Evolutionary conservation across 2,329 filamentous ascomycete genomes (phyloP).

Genomic region (Pseudocercospora cruenta): DNA sequence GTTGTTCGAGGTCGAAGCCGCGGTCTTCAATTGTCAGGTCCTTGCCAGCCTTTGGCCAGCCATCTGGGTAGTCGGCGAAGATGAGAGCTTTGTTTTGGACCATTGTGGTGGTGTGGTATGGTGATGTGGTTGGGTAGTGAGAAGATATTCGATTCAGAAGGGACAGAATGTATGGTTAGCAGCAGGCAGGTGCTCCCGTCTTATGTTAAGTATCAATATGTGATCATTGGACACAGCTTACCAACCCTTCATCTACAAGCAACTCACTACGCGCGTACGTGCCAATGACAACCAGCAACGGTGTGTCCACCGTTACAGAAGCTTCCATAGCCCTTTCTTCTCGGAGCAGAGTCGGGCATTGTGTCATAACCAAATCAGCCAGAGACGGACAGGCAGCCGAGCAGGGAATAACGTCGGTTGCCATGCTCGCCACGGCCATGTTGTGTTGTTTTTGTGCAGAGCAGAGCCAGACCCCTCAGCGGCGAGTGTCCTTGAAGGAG

Average conservation of each 20-base stretch:
- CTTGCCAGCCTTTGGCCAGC: constrained; percentile 70
- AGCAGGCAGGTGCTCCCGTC: not conserved
- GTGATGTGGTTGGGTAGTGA: not conserved
- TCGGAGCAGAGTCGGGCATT: constrained; percentile 9
- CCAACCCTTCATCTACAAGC: not conserved
- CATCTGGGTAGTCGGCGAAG: constrained; percentile 70
- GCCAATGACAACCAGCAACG: not conserved
- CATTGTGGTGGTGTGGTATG: constrained; percentile 42
- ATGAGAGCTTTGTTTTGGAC: constrained; percentile 74
- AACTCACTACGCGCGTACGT: not conserved
- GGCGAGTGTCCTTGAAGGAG: constrained; percentile 17
- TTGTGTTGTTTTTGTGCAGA: constrained; percentile 6
- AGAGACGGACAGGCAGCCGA: not conserved
- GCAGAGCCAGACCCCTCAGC: constrained; percentile 15
- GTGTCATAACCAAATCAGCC: not conserved
- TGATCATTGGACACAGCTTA: not conserved
- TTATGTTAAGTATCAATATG: not conserved
- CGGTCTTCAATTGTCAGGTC: constrained; percentile 69
- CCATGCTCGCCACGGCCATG: constrained; percentile 4
- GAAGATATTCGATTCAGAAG: not conserved
- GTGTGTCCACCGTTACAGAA: not conserved
- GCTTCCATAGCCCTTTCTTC: constrained; percentile 1
- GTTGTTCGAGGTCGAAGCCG: constrained; percentile 67
- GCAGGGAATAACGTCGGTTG: constrained; percentile 3
- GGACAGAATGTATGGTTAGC: not conserved